These are phyloP conservation scores for Aspergillus fumigatiaffinis DNA, from an alignment of 2,329 filamentous ascomycete species.

Conservation along the genomic window DNA sequence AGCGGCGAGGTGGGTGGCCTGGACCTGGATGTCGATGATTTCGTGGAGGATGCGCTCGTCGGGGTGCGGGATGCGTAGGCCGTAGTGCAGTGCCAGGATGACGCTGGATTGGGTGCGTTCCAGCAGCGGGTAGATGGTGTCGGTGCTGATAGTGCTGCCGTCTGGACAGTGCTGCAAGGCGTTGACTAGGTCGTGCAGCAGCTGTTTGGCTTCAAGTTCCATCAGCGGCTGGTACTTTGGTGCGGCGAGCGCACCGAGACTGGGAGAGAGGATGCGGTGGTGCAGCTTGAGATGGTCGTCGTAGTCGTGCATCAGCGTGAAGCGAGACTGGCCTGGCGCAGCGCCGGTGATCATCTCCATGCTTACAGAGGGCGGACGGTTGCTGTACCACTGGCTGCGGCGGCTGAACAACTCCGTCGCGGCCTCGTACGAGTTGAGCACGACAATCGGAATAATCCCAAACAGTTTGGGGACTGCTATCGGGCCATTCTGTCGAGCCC, in stretches of 20 bases:
- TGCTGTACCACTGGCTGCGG: constrained; percentile 39
- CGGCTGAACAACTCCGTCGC: constrained; percentile 41
- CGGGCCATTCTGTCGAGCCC: constrained; percentile 33
- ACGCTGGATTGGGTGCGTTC: constrained; percentile 51
- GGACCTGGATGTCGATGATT: constrained; percentile 45
- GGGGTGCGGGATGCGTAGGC: constrained; percentile 42
- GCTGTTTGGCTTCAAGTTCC: constrained; percentile 46
- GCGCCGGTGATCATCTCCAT: constrained; percentile 37
- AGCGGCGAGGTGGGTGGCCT: constrained; percentile 46
- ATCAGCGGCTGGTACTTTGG: constrained; percentile 49
- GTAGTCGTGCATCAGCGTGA: constrained; percentile 48
- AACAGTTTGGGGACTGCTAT: constrained; percentile 26
- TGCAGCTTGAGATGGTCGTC: constrained; percentile 48
- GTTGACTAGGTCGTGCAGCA: constrained; percentile 42
- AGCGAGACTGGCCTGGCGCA: constrained; percentile 16
- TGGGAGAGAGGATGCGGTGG: constrained; percentile 45
- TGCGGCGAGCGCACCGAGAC: constrained; percentile 47
- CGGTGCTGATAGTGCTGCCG: constrained; percentile 9
- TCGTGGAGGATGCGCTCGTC: constrained; percentile 47
- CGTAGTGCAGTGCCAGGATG: constrained; percentile 51
- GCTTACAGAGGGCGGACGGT: constrained; percentile 35
- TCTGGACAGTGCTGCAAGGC: constrained; percentile 5
- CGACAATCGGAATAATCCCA: constrained; percentile 36
- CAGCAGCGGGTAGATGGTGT: constrained; percentile 45
- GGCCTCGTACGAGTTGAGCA: constrained; percentile 34